Percentiles rank a stretch among this genome's conserved stretches.
phyloP scores from a whole-genome alignment of 257 asterid species.

The Linaria vulgaris region DNA sequence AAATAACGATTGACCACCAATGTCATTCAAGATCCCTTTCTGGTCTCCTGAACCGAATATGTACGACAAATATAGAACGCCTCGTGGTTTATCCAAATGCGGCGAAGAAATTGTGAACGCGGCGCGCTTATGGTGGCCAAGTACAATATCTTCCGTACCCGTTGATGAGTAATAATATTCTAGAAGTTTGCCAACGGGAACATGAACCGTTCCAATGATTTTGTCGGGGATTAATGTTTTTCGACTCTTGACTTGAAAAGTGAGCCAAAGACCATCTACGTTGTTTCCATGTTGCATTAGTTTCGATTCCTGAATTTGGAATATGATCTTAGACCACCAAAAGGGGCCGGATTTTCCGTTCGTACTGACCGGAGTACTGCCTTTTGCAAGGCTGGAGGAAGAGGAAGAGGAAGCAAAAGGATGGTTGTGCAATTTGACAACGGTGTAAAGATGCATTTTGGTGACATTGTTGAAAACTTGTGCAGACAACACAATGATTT shows the following conservation, averaged over 20 bases:
- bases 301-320: constrained; percentile 15
- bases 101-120: constrained; percentile 5
- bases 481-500: constrained; percentile 24
- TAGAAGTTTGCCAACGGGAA: constrained; percentile 9
- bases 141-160: background rate
- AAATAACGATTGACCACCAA: background rate
- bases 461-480: constrained; percentile 21
- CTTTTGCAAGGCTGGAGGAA: background rate
- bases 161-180: background rate
- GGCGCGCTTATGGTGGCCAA: background rate
- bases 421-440: background rate
- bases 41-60: constrained; percentile 13
- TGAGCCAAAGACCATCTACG: background rate
- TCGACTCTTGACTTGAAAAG: constrained; percentile 6
- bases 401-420: background rate
- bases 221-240: constrained; percentile 8
- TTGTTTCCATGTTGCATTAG: background rate
- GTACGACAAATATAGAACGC: constrained; percentile 19
- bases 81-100: constrained; percentile 4
- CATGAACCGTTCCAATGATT: constrained; percentile 3
- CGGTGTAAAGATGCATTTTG: constrained; percentile 27
- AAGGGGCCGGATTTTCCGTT: constrained; percentile 23
- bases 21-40: background rate
- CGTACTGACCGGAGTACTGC: constrained; percentile 11
- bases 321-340: constrained; percentile 23